A percentile compares a stretch with the other conserved stretches of the same genome.
These are phyloP conservation scores for Trametes meyenii DNA, from an alignment of 768 basidiomycete species.

Conservation along the genomic window DNA sequence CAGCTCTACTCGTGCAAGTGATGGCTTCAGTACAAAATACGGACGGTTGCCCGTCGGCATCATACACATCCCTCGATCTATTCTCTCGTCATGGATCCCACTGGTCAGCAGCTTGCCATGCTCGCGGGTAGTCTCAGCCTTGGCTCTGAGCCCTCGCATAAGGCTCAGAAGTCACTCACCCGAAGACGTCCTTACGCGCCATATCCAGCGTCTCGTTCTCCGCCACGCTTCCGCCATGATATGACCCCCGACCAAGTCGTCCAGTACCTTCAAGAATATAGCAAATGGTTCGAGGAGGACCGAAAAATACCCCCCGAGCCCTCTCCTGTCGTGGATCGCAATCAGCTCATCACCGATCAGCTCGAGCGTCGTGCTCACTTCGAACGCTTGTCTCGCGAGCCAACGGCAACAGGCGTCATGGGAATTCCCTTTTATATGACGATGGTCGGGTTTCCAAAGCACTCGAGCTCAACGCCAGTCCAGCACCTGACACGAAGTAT, in stretches of 20 bases:
- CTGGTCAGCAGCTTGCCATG: too few species aligned
- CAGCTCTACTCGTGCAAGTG: too few species aligned
- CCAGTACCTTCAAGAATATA: slow-evolving; percentile 15
- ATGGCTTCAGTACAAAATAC: too few species aligned
- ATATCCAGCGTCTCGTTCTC: neutral
- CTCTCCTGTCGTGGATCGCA: slow-evolving; percentile 4
- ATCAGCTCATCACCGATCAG: slow-evolving; percentile 14
- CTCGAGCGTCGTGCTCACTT: slow-evolving; percentile 1
- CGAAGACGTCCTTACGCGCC: neutral
- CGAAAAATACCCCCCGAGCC: slow-evolving; percentile 16
- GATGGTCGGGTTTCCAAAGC: slow-evolving; percentile 19
- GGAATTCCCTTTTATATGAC: slow-evolving; percentile 10
- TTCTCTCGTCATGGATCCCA: too few species aligned
- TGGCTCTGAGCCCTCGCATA: too few species aligned
- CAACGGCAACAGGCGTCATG: neutral
- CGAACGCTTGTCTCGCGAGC: neutral
- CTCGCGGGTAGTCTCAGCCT: too few species aligned
- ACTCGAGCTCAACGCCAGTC: slow-evolving; percentile 18
- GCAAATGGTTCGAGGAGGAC: slow-evolving; percentile 22
- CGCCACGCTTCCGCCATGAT: slow-evolving; percentile 11
- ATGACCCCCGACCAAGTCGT: slow-evolving; percentile 9
- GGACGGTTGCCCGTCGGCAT: too few species aligned
- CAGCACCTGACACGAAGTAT: slow-evolving; percentile 11
- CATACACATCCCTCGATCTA: too few species aligned
- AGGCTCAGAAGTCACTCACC: neutral